A percentile compares a stretch with the other conserved stretches of the same genome.
Conservation (phyloP, 2,329 filamentous ascomycete species). For the Alternaria angustiovoidea region DNA sequence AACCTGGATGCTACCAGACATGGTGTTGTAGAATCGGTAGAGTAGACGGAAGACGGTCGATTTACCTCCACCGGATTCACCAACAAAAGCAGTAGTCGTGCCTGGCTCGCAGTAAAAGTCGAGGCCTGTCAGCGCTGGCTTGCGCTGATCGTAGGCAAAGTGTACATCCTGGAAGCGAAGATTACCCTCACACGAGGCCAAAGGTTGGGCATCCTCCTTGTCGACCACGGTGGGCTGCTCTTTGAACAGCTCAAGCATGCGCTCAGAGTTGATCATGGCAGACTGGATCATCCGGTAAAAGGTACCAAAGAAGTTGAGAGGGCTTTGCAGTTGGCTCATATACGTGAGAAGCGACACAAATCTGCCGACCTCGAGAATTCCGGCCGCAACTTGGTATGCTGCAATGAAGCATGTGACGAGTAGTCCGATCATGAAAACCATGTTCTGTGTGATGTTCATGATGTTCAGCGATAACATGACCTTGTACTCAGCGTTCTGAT, state of each 20-base stretch:
- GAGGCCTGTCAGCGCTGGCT: slow-evolving; percentile 82
- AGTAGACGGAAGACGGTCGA: slow-evolving; percentile 95
- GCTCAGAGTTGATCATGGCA: slow-evolving; percentile 96
- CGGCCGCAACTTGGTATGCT: slow-evolving; percentile 72
- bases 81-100: slow-evolving; percentile 94
- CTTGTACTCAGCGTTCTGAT: slow-evolving; percentile 65
- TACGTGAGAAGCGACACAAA: slow-evolving; percentile 77
- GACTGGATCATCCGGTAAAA: slow-evolving; percentile 97
- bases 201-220: slow-evolving; percentile 66
- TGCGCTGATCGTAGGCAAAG: slow-evolving; percentile 88
- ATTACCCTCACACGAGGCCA: slow-evolving; percentile 77
- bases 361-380: slow-evolving; percentile 68
- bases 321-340: slow-evolving; percentile 75
- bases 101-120: slow-evolving; percentile 87
- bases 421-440: slow-evolving; percentile 69
- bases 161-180: slow-evolving; percentile 88
- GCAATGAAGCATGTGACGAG: slow-evolving; percentile 75
- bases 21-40: slow-evolving; percentile 94
- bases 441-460: slow-evolving; percentile 69
- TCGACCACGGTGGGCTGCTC: slow-evolving; percentile 93
- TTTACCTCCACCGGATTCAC: slow-evolving; percentile 95
- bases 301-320: slow-evolving; percentile 81
- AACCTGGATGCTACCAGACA: slow-evolving; percentile 80
- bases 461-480: slow-evolving; percentile 65
- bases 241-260: slow-evolving; percentile 94